Evolutionary conservation across 2,329 filamentous ascomycete genomes (phyloP).

Genomic region (Plectosphaerella sp.): DNA sequence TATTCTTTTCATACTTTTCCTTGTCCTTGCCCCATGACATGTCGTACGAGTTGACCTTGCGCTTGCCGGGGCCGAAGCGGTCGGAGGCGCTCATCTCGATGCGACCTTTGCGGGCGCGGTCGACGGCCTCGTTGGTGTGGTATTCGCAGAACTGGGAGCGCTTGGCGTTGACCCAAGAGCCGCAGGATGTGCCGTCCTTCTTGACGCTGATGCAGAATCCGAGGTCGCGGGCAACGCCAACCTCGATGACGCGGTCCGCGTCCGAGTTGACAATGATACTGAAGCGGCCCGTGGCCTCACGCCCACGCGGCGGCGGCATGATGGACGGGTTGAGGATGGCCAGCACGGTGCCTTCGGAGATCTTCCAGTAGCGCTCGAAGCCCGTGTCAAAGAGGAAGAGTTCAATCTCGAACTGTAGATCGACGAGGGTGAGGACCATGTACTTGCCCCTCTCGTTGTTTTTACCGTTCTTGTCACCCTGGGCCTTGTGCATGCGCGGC

Average conservation of each 20-base stretch:
- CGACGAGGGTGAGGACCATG: slow-evolving; percentile 85
- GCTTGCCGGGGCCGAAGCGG: slow-evolving; percentile 19
- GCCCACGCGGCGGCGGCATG: slow-evolving; percentile 77
- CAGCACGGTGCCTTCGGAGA: slow-evolving; percentile 85
- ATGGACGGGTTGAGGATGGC: slow-evolving; percentile 89
- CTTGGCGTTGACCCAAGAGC: slow-evolving; percentile 79
- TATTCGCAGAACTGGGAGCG: slow-evolving; percentile 91
- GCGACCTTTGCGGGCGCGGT: slow-evolving; percentile 59
- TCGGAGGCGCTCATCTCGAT: slow-evolving; percentile 76
- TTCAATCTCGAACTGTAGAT: slow-evolving; percentile 86
- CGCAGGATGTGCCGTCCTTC: slow-evolving; percentile 78
- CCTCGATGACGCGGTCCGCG: slow-evolving; percentile 83
- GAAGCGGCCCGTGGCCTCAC: slow-evolving; percentile 76
- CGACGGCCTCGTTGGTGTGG: slow-evolving; percentile 78
- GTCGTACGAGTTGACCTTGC: slow-evolving; percentile 10
- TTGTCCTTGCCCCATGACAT: slow-evolving; percentile 4
- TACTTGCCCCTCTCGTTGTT: slow-evolving; percentile 71
- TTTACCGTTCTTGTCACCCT: slow-evolving; percentile 36
- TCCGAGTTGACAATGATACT: slow-evolving; percentile 80
- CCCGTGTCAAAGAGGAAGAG: slow-evolving; percentile 88
- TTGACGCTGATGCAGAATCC: slow-evolving; percentile 83
- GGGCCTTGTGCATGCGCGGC: slow-evolving; percentile 57
- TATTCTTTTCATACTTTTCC: slow-evolving; percentile 19
- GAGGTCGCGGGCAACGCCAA: slow-evolving; percentile 79
- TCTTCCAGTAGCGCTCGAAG: slow-evolving; percentile 89